Evolutionary conservation across 164 flowering plant genomes (phyloP), one percentile per base, ranked within the genome.

Genomic region (Aristolochia fimbriata): DNA sequence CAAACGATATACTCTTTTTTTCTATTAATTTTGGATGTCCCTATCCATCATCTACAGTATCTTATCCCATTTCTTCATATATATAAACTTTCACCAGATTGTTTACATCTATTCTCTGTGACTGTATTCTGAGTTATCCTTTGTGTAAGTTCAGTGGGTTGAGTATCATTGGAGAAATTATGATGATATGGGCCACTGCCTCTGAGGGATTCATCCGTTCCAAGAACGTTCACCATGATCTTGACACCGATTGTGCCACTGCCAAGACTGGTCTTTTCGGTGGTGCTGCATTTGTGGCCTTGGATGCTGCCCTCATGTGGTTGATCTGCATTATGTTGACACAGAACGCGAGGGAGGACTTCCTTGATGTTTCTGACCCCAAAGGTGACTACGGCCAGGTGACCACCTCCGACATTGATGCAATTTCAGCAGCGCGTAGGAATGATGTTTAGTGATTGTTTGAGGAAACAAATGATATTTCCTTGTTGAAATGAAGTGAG

Each of bases 111-210:
- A 52, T 22, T 27, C 15, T 15, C 30, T 52, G 10, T 27, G 5
- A n/a, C 13, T 17, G 6, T 17, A 1, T 27, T 14, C 13, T 22
- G 1, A 8, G 4, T 22, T 23, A 8, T 16, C 1, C 27, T 20
- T 27, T 30, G 58, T 4, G n/a, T 3, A 17, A 31, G 9, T 48
- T 48, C 72, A 91, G 98, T 73, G 65, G 63, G 10, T 65, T 79
- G 0, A 68, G 84, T 13, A 82, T 77, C 12, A 66, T 92, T 24
- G 96, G 85, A 5, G 74, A 61, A n/a, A 64, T 74, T 9, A 47
- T 89, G 72, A 63, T 87, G 67, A 49, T 89, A 21, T 92, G 96
- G 96, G 89, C 96, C 22, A 80, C 93, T 5, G 74, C 87, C 52
- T 60, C 75, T 2, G 98, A 87, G 72, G 82, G 81, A 50, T 68